Conservation (phyloP, 345 rosid species). For the Acer campestre region DNA sequence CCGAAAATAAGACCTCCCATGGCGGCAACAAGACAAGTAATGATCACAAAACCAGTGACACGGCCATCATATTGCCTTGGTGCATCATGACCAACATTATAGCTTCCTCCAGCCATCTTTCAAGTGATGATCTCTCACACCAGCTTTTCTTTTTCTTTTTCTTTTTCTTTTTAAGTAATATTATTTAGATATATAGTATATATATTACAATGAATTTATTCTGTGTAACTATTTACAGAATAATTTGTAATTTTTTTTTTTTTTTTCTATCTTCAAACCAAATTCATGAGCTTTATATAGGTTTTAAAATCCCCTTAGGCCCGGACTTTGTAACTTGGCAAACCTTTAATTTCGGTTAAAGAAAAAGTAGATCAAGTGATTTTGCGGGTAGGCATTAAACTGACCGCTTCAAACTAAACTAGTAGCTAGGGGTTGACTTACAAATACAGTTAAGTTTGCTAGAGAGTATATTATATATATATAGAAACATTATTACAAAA, state of each 20-base stretch:
- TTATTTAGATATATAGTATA: too few species aligned
- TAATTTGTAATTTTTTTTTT: too few species aligned
- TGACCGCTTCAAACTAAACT: too few species aligned
- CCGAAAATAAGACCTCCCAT: slow-evolving; percentile 88
- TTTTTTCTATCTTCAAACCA: too few species aligned
- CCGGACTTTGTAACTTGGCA: neutral
- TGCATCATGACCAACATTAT: slow-evolving; percentile 29
- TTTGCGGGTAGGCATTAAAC: neutral
- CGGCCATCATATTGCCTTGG: slow-evolving; percentile 49
- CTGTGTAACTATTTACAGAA: too few species aligned
- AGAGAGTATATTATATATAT: too few species aligned
- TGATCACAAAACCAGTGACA: slow-evolving; percentile 57
- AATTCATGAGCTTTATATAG: neutral
- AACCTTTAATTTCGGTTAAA: neutral
- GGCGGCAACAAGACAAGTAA: slow-evolving; percentile 77
- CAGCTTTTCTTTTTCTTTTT: neutral
- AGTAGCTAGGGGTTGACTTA: too few species aligned
- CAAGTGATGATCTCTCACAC: neutral
- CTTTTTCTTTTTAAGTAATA: neutral
- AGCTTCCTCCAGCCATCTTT: slow-evolving; percentile 63
- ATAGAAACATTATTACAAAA: too few species aligned
- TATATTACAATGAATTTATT: too few species aligned
- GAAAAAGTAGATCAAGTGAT: neutral
- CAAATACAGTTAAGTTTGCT: too few species aligned
- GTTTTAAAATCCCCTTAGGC: neutral